These are phyloP conservation scores for Golubevia pallescens DNA, from an alignment of 1,284 basidiomycete genomes.

Conservation along the genomic window DNA sequence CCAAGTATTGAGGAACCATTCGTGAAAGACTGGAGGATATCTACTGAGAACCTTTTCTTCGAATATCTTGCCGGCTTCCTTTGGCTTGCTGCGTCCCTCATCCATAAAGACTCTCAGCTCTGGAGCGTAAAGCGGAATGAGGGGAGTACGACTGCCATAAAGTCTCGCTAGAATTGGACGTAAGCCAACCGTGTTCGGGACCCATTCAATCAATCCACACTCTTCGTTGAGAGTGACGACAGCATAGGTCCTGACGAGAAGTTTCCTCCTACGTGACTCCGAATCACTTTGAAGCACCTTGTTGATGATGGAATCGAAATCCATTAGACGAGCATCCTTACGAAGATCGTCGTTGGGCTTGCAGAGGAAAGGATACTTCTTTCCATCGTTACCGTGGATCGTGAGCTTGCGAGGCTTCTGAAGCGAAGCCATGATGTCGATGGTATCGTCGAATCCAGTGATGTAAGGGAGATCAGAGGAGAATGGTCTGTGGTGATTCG, in stretches of 20 bases:
- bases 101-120: constrained; percentile 72
- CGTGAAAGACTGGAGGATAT: constrained; percentile 82
- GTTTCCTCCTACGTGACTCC: constrained; percentile 72
- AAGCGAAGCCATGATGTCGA: constrained; percentile 91
- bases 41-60: constrained; percentile 70
- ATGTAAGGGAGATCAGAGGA: neutral
- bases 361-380: constrained; percentile 87
- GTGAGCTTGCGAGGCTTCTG: constrained; percentile 91
- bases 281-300: constrained; percentile 92
- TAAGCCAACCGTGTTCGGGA: constrained; percentile 87
- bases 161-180: constrained; percentile 77
- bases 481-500: neutral
- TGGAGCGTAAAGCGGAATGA: constrained; percentile 58
- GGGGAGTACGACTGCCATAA: constrained; percentile 69
- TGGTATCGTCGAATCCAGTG: constrained; percentile 69
- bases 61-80: constrained; percentile 72
- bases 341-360: constrained; percentile 98
- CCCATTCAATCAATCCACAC: constrained; percentile 98
- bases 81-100: constrained; percentile 70
- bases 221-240: constrained; percentile 96
- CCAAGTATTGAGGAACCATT: constrained; percentile 97
- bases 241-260: constrained; percentile 71
- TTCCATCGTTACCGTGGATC: constrained; percentile 82
- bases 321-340: constrained; percentile 97
- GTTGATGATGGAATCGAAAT: constrained; percentile 98